Evolutionary conservation across 108 stramenopile genomes (phyloP), one percentile per base, ranked within the genome.

Genomic region (Cyclotella kingstonii): DNA sequence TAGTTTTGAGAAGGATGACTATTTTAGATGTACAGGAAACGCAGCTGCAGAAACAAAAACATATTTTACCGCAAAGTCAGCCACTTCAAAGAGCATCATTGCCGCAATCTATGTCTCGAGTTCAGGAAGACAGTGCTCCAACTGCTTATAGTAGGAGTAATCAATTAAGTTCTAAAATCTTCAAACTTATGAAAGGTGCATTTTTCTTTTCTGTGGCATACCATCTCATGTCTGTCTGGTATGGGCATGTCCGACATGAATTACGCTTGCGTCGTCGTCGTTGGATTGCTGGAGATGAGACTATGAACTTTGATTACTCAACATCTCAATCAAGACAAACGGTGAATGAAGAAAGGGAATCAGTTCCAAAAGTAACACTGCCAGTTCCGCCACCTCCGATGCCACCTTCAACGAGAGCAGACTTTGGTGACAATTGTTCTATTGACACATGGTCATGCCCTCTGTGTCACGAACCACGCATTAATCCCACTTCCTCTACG

Each of bases 401-500:
- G 47, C 68, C 64, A 25, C 76, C 76, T 1, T n/a, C 39, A 54
- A 57, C 23, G 49, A 42, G 47, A 1, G 21, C 38, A 15, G 49
- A 56, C 15, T 43, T 22, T 0, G 63, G 50, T n/a, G 51, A 57
- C 30, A 34, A 50, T 29, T 19, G 47, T 21, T n/a, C 8, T 27
- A 29, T 39, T 48, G 63, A 70, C 11, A 44, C 58, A 25, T 71
- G 76, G 76, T 70, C 70, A 17, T 91, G 90, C 59, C 83, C 90
- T 12, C 39, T 91, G 10, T 91, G 90, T 48, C 76, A 73, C 23
- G 68, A 78, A 58, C 70, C 83, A 45, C 63, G 86, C 41, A 70
- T 86, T 29, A 73, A 84, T 33, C 90, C 90, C 4, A 77, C 90
- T 9, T 86, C 85, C 43, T 76, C 86, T 9, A 78, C 83, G 2